Evolutionary conservation across 306 rosid species (phyloP), one percentile per base, ranked within the genome.

Genomic region (Ceratonia siliqua): DNA sequence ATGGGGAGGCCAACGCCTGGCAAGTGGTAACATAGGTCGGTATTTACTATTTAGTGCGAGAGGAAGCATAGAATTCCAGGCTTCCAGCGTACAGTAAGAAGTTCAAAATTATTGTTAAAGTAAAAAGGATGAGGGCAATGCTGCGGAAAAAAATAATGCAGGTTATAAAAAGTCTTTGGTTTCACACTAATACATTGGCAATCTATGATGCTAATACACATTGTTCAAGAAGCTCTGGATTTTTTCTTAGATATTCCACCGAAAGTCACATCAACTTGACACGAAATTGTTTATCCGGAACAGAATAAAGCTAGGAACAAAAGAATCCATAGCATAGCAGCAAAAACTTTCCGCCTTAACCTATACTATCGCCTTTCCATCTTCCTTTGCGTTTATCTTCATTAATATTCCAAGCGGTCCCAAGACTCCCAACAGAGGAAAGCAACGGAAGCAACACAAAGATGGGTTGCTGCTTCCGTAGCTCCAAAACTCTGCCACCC

Each of bases 381-480:
- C 50, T 68, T 43, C 10, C 7, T 42, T 32, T 53, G 45, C 50
- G 70, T 68, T 69, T 22, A 20, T 50, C 55, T 48, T 43, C 38
- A 57, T 35, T 48, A 48, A 65, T 49, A 68, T 58, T 61, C 80
- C 62, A 30, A 64, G 18, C 57, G 39, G 62, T 72, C 35, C 64
- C 76, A 24, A 73, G 65, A 73, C 57, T 72, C 35, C 64, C 76
- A 24, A 73, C 69, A 73, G 72, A 50, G 35, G 8, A 62, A 56
- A 57, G 12, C 82, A 86, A 7, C 64, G 53, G 54, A 74, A 24
- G n/a, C 78, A 76, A 39, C 43, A 15, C 21, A 67, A 42, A 36
- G 32, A 91, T 90, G 96, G 87, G 89, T 1, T 88, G 97, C 76
- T 91, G 86, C 63, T 83, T 68, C 58, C 62, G 83, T 81, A 24